Evolutionary conservation across 495 filamentous ascomycete species (phyloP), one percentile per base, ranked within the genome.

Genomic region (Haplographium delicatum): DNA sequence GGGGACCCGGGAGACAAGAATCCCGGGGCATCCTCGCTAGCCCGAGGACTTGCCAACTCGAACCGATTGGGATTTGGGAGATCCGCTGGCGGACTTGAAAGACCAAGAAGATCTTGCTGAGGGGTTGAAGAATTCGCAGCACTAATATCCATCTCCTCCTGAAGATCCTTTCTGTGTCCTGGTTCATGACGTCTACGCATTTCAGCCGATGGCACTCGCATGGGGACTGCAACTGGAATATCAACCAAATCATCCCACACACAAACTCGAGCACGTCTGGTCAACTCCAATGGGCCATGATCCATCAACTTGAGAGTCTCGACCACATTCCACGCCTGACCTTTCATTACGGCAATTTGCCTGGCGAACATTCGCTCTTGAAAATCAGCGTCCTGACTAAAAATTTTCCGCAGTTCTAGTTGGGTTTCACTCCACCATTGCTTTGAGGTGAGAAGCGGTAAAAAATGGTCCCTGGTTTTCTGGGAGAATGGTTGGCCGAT

Each of bases 161-260:
- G 53, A 63, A 76, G 57, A 51, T 64, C 53, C 50, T 53, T 54
- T 40, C 68, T 34, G 44, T 59, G 25, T 50, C 71, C 50, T 44
- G 53, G 37, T 56, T 83, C 72, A 46, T 75, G 68, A 58, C 80
- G 76, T 47, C 82, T 77, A 52, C 80, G 73, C 71, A 85, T 81
- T 67, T 87, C 85, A 19, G 90, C 85, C 34, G 86, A 87, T 13
- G 94, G 84, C 13, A 78, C 77, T 50, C 85, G 81, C 72, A 98
- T 81, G 10, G 91, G 93, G 15, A 96, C 88, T 11, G 89, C 93
- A 43, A 96, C 80, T 5, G 93, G 93, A 8, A 98, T 85, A 56
- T 98, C 94, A 27, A 97, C 95, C 15, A 96, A 68, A 60, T 98
- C 93, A 65, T 98, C 93, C 94, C 94, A 98, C 11, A 98, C 90